Evolutionary conservation across 495 filamentous ascomycete species (phyloP), one percentile per base, ranked within the genome.

Genomic region (Aspergillus sparsus): DNA sequence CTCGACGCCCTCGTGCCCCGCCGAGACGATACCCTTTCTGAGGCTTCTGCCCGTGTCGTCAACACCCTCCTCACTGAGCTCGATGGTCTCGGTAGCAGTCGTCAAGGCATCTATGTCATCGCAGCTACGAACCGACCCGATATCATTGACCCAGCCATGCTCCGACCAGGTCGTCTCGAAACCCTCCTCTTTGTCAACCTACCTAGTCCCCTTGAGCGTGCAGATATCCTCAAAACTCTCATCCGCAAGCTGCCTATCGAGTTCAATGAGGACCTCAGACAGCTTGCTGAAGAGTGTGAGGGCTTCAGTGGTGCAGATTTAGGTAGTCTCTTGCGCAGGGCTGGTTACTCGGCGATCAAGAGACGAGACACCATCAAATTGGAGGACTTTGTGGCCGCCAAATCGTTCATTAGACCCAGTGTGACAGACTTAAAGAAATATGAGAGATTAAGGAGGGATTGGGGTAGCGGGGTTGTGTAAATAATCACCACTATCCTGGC

Each of bases 31-130:
- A 85, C 85, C 5, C 80, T 91, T 9, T 89, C 87, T 12, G 92
- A 98, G 69, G 87, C 90, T 35, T 90, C 88, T 51, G 86, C 91
- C 9, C 84, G 94, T 44, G 91, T 98, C 16, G 94, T 98, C 59
- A 98, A 98, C 71, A 95, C 94, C 11, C 80, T 98, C 0, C 85
- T 98, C n/a, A 98, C 94, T 1, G 94, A 98, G 73, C 82, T 98
- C 1, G 94, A 98, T 67, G 94, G 94, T 27, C 80, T 96, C 12
- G 78, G 78, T 9, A 85, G 82, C 58, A 88, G 85, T 56, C 86
- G 95, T 13, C 79, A 83, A 44, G 93, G 95, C 3, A 93, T 98
- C 65, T 97, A 96, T 71, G 89, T 98, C 32, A 89, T 98, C 60
- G 94, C 91, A 12, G 94, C 94, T 1, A 97, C 95, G 5, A 98